Conservation (phyloP, 2,329 filamentous ascomycete species). For the Dothideomycetidae sp. region DNA sequence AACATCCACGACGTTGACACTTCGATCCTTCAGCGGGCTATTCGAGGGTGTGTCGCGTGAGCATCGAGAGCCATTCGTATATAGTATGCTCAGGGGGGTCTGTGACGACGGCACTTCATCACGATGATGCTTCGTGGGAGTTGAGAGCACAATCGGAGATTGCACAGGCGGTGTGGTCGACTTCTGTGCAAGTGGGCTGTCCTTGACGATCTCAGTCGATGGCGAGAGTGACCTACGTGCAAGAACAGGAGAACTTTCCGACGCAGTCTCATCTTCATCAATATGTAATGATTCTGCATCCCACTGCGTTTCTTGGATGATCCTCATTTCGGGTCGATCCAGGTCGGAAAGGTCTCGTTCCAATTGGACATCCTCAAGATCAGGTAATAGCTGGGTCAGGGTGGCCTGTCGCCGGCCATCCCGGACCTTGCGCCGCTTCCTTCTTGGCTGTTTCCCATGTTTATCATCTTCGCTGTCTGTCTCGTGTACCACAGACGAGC, state of each 20-base stretch:
- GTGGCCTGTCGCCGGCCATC: neutral
- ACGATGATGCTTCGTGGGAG: neutral
- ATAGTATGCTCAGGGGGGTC: slow-evolving; percentile 15
- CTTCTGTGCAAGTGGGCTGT: slow-evolving; percentile 1
- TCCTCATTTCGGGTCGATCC: neutral
- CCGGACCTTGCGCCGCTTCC: slow-evolving; percentile 1
- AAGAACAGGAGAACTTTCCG: neutral
- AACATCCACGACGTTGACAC: slow-evolving; percentile 5
- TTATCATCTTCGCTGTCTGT: slow-evolving; percentile 2
- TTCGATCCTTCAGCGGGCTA: slow-evolving; percentile 15
- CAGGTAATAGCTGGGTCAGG: slow-evolving; percentile 6
- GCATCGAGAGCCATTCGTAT: slow-evolving; percentile 12
- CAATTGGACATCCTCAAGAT: neutral
- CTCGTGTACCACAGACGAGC: neutral
- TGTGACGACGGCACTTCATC: slow-evolving; percentile 18
- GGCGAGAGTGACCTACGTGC: neutral
- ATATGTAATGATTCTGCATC: neutral
- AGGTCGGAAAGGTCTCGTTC: neutral
- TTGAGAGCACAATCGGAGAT: neutral
- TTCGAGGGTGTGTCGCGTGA: slow-evolving; percentile 7
- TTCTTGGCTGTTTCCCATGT: neutral
- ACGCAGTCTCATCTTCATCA: neutral
- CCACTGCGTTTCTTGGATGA: slow-evolving; percentile 6
- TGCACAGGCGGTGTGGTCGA: neutral
- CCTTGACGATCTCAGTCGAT: slow-evolving; percentile 2